These are phyloP conservation scores for Chenopodium formosanum DNA, from an alignment of 148 eudicot genomes.

Conservation along the genomic window DNA sequence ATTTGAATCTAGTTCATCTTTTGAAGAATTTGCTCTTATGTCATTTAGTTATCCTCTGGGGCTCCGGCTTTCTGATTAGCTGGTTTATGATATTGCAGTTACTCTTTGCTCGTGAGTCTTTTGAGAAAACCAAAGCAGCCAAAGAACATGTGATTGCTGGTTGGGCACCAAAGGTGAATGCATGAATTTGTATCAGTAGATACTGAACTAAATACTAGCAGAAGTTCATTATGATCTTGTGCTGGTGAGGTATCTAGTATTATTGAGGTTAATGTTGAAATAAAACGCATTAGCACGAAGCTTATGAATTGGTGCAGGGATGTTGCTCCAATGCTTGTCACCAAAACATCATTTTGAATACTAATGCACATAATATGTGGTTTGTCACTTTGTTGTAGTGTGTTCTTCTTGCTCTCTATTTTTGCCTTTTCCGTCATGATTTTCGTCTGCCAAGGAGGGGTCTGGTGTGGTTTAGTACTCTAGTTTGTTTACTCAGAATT, in stretches of 20 bases:
- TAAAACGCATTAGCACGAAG: conserved; percentile 5
- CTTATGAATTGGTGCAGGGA: neutral
- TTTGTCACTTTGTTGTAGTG: neutral
- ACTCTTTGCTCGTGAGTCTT: conserved; percentile 45
- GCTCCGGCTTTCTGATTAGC: neutral
- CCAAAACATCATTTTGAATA: neutral
- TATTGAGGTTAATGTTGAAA: conserved; percentile 2
- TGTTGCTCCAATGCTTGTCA: neutral
- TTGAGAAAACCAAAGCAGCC: conserved; percentile 46
- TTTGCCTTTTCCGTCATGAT: no score
- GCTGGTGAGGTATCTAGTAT: neutral
- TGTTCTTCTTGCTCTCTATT: neutral
- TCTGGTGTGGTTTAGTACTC: no score
- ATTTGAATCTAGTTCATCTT: neutral
- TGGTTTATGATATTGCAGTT: conserved; percentile 32
- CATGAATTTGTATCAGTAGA: conserved; percentile 34
- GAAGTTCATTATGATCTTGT: neutral
- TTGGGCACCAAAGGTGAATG: conserved; percentile 55
- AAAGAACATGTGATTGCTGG: conserved; percentile 48
- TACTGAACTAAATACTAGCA: neutral
- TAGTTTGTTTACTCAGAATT: no score
- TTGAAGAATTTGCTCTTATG: neutral
- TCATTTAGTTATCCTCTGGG: neutral
- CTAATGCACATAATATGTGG: neutral
- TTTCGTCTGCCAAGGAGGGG: no score